Base-by-base conservation (phyloP, 2,329 filamentous ascomycete species). In the Paraphaeosphaeria sporulosa region DNA sequence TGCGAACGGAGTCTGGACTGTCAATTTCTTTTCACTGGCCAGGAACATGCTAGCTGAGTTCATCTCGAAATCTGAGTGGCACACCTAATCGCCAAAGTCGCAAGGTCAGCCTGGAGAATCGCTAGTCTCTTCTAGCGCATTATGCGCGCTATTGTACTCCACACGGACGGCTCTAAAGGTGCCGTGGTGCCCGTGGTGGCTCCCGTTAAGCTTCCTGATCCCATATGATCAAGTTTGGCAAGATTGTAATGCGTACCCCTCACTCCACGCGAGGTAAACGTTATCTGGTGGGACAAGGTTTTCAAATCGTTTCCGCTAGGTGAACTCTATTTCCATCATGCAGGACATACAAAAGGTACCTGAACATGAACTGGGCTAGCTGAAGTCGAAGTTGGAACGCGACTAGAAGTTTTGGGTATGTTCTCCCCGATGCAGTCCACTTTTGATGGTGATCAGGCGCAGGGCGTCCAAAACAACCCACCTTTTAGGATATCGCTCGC, bases 381-480 rank as follows among this genome's bases (percentile, higher is more conserved):
- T 19, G n/a, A 57, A 57, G 21, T 34, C 32, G 7, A 57, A 58
- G 23, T 58, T 55, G 40, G 49, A 46, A 19, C 7, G 52, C 58
- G 19, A 51, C 59, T 62, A 60, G 65, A 61, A 62, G 58, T n/a
- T 47, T 51, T 42, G 27, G 9, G 53, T 43, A 27, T 42, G 23
- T 55, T 46, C n/a, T 46, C 12, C 32, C 52, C 42, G 52, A 46
- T 13, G 51, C 25, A 38, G 34, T 27, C 51, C 21, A 27, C 40
- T 32, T 21, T 54, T 44, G 38, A 44, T 3, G 38, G 25, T 12
- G 15, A 38, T 27, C 10, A 32, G 27, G 27, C 23, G 32, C 23
- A 53, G 38, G 50, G 36, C 49, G 38, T 27, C 49, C 23, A 40
- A 10, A 17, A 27, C 49, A 32, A 32, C 6, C 19, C 19, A 44